A percentile compares a stretch with the other conserved stretches of the same genome.
These are phyloP conservation scores for Candida nitratophila DNA, from an alignment of 805 yeast species.

Conservation along the genomic window DNA sequence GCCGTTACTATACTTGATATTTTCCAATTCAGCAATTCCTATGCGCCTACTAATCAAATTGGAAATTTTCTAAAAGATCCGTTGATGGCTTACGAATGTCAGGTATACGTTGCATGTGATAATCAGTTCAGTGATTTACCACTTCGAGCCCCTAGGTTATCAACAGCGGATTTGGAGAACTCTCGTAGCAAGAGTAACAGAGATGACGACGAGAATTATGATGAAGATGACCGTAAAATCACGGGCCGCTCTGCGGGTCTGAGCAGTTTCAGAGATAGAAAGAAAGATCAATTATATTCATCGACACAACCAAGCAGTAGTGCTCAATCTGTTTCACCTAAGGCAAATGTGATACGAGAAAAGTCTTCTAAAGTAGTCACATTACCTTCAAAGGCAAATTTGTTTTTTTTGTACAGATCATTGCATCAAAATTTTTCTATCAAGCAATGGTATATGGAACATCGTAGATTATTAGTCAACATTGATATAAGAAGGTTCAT, in stretches of 20 bases:
- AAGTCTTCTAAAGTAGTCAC: slow-evolving; percentile 4
- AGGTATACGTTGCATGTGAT: slow-evolving; percentile 60
- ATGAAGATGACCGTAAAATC: neutral
- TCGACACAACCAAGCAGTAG: neutral
- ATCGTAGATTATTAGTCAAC: slow-evolving; percentile 46
- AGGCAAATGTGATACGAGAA: neutral
- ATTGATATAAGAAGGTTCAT: slow-evolving; percentile 82
- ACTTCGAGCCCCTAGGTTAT: slow-evolving; percentile 19
- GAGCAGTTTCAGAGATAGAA: neutral
- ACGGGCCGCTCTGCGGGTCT: neutral
- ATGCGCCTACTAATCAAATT: slow-evolving; percentile 81
- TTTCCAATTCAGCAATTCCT: slow-evolving; percentile 81
- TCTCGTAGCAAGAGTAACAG: neutral
- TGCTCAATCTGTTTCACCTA: neutral
- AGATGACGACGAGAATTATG: neutral
- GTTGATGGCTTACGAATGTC: slow-evolving; percentile 75
- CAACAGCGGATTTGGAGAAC: slow-evolving; percentile 14
- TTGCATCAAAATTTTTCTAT: slow-evolving; percentile 72
- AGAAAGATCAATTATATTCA: neutral
- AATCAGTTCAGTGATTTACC: slow-evolving; percentile 29
- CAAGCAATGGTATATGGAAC: slow-evolving; percentile 74
- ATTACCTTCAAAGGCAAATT: slow-evolving; percentile 55
- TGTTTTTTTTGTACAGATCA: slow-evolving; percentile 70
- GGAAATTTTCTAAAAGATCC: slow-evolving; percentile 58
- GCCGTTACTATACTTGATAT: slow-evolving; percentile 80